Percentiles rank a stretch among this genome's conserved stretches.
Evolutionary conservation across 2,329 filamentous ascomycete genomes (phyloP).

Genomic region (Cryphonectria radicalis): DNA sequence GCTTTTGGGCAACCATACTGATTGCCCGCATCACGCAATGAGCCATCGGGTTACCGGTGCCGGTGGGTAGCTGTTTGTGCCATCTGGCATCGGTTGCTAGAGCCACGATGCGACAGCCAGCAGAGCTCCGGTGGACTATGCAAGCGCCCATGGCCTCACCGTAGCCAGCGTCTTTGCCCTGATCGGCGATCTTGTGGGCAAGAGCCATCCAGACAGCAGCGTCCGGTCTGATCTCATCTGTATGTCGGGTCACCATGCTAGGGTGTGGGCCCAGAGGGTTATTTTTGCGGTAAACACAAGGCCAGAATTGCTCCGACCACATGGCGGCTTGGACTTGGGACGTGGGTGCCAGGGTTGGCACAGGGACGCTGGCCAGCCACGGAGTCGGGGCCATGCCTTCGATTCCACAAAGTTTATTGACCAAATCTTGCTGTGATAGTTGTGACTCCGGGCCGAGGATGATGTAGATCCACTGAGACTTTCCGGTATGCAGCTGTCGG

Average conservation of each 20-base stretch:
- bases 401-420: slow-evolving; percentile 49
- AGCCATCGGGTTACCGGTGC: slow-evolving; percentile 73
- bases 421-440: slow-evolving; percentile 59
- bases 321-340: slow-evolving; percentile 74
- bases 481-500: slow-evolving; percentile 61
- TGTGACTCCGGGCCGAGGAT: slow-evolving; percentile 56
- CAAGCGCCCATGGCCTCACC: slow-evolving; percentile 77
- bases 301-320: slow-evolving; percentile 82
- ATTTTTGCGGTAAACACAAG: slow-evolving; percentile 82
- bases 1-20: slow-evolving; percentile 77
- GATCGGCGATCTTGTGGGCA: slow-evolving; percentile 65
- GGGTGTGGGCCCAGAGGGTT: slow-evolving; percentile 87
- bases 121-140: slow-evolving; percentile 66
- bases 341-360: slow-evolving; percentile 75
- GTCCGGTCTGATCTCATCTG: slow-evolving; percentile 68
- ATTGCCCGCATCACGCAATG: slow-evolving; percentile 80
- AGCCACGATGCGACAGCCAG: slow-evolving; percentile 62
- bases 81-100: slow-evolving; percentile 79
- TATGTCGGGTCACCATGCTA: slow-evolving; percentile 70
- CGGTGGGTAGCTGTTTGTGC: slow-evolving; percentile 54
- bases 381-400: slow-evolving; percentile 52
- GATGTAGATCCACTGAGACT: slow-evolving; percentile 65
- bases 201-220: slow-evolving; percentile 70
- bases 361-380: slow-evolving; percentile 66
- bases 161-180: slow-evolving; percentile 60